Percentiles rank a stretch among this genome's conserved stretches.
phyloP scores from a whole-genome alignment of 2,329 filamentous ascomycete species.

The Sclerotinia nivalis region DNA sequence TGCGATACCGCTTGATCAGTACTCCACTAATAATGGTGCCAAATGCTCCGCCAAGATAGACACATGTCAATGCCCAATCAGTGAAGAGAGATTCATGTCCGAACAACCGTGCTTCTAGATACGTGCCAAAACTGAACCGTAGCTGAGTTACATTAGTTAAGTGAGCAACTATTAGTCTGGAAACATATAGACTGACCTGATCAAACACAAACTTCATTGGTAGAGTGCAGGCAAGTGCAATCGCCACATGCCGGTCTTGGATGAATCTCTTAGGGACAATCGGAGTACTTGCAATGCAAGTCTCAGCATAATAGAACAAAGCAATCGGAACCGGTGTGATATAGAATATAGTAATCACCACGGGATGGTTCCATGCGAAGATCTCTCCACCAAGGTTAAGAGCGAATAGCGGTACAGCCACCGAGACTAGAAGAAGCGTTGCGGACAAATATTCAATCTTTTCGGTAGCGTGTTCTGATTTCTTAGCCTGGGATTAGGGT shows the following conservation, averaged over 20 bases:
- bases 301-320: background rate
- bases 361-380: background rate
- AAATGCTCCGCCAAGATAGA: background rate
- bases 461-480: background rate
- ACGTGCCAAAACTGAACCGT: slow-evolving; percentile 4
- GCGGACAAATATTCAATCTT: background rate
- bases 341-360: background rate
- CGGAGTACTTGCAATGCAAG: background rate
- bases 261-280: background rate
- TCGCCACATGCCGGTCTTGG: background rate
- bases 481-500: background rate
- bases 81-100: background rate
- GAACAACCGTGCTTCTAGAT: background rate
- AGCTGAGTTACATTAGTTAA: background rate
- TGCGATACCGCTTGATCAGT: background rate
- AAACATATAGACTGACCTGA: background rate
- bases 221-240: background rate
- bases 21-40: background rate
- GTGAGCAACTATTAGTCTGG: background rate
- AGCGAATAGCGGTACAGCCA: background rate
- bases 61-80: background rate
- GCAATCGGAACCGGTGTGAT: background rate
- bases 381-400: background rate
- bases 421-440: background rate
- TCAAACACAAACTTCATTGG: background rate